Base-by-base conservation (phyloP, 257 asterid genomes). In the Plantago ovata region DNA sequence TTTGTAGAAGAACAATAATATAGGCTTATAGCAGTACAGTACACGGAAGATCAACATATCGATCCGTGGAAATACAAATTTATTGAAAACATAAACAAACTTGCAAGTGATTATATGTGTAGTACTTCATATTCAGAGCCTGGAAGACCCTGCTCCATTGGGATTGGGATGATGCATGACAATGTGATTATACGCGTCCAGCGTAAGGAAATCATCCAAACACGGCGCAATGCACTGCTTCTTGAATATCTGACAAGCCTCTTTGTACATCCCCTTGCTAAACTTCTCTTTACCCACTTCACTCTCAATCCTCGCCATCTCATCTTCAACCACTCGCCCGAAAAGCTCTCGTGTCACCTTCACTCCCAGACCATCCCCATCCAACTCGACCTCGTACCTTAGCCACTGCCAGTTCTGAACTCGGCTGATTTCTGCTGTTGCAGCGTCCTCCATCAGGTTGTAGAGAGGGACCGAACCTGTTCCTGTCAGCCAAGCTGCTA, bases 331-430 rank as follows among this genome's bases (percentile, higher is more conserved):
- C 7, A 93, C 84, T n/a, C 95, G 62, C 56, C 95, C 98, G 15
- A 93, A 93, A 0, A 93, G 78, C 0, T 86, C 95, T 16, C 44
- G 18, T 9, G 56, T 82, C 73, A 86, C 96, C 81, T 36, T 79
- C 66, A 86, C 89, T 0, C 97, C 97, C 7, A 81, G 79, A 5
- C 86, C 95, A n/a, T 89, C 96, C 0, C 98, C 96, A 10, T 89
- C 75, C 73, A 93, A 20, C 55, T 93, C 97, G 9, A 64, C 97
- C 0, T 82, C 86, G 28, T 86, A 89, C 7, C 75, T 89, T 39
- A 89, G 63, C 98, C 98, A 93, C 60, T 89, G 97, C 98, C 97
- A 89, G 78, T 82, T 93, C 75, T 93, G 98, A 10, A 88, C 98
- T 11, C 98, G 74, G 82, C 97, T 88, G 6, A 92, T 92, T 76